Evolutionary conservation across 2,329 filamentous ascomycete species (phyloP).

Genomic region (Lasiodiplodia hormozganensis): DNA sequence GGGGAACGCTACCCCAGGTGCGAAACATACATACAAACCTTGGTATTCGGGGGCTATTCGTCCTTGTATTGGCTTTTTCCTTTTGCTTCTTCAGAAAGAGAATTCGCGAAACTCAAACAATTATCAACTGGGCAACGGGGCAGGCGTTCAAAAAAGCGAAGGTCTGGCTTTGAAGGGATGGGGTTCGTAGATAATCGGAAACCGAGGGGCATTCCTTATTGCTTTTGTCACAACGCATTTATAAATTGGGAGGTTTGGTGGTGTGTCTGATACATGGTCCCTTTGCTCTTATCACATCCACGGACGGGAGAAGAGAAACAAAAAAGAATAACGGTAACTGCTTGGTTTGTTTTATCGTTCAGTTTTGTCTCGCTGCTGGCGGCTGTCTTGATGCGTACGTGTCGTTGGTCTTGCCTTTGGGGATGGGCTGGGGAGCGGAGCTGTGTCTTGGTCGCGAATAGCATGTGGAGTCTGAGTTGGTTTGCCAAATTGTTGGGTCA

Average conservation of each 20-base stretch:
- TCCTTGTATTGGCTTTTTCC: not conserved
- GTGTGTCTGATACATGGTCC: not conserved
- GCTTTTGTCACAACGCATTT: not conserved
- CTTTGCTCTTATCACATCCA: not conserved
- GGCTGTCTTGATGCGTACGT: too few species aligned
- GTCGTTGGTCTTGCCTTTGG: not conserved
- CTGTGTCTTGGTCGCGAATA: not conserved
- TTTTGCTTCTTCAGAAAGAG: not conserved
- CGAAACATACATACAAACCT: not conserved
- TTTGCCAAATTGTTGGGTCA: not conserved
- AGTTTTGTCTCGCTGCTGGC: not conserved
- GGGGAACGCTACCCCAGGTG: not conserved
- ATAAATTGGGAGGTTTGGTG: not conserved
- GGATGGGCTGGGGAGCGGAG: not conserved
- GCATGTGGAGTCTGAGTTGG: not conserved
- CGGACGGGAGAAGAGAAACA: not conserved
- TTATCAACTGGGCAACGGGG: not conserved
- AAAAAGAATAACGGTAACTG: not conserved
- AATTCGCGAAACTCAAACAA: not conserved
- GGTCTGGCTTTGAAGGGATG: not conserved
- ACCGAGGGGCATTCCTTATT: not conserved
- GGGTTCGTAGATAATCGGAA: not conserved
- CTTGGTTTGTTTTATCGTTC: not conserved
- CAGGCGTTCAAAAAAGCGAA: not conserved
- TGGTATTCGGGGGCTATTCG: not conserved